Evolutionary conservation across 371 early-diverging fungal genomes (phyloP), one percentile per base, ranked within the genome.

Genomic region (Blyttiomyces sp.): DNA sequence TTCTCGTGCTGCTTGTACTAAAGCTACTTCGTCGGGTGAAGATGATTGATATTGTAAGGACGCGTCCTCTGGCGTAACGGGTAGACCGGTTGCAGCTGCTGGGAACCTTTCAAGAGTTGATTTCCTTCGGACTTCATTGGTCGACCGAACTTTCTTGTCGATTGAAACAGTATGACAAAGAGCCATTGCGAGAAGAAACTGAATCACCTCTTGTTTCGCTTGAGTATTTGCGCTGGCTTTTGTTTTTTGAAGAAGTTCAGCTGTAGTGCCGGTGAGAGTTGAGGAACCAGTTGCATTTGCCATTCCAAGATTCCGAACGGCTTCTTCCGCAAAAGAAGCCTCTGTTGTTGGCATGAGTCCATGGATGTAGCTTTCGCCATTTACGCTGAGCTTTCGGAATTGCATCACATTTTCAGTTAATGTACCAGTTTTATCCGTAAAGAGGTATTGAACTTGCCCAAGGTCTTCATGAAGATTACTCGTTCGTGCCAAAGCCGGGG

Each of bases 391-490:
- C 57, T 88, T 86, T 48, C 76, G 73, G 49, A 88, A 84, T 16
- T 72, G 72, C 90, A 89, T 89, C 23, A 77, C 66, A 71, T 89
- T 89, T 59, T 77, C 76, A n/a, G 90, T 89, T 19, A 68, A 31
- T 16, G 57, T 60, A 19, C 65, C 68, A 16, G 68, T 67, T 55
- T 98, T 98, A 79, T 98, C 98, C 13, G 92, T 89, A 57, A 98
- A 91, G 16, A 98, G 82, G 77, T 92, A 96, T 66, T 95, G 91
- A 59, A 98, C 89, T 68, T 93, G 92, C 17, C 98, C 82, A 23
- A 79, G 61, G 43, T 89, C 88, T 60, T 89, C 90, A 55, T 70
- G 94, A 86, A 95, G 93, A 19, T 94, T 85, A 84, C 93, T 92
- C 28, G 94, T 88, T 59, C 88, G 86, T 27, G 93, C 86, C n/a